These are phyloP conservation scores for Cutaneotrichosporon curvatum DNA, from an alignment of 1,284 basidiomycete species.

Conservation along the genomic window DNA sequence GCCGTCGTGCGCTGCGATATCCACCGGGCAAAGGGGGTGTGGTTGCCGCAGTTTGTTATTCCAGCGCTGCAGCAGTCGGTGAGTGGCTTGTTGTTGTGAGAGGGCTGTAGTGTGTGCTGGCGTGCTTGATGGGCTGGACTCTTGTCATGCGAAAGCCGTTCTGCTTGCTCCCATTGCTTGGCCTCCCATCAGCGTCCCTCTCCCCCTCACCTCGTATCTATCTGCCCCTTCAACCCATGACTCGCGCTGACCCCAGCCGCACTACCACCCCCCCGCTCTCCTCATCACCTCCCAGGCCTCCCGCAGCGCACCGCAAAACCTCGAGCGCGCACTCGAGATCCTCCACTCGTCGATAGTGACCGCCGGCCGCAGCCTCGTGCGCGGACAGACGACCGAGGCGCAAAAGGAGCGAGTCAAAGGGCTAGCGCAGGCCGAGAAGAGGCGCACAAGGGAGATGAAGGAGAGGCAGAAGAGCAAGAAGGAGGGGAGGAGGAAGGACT, in stretches of 20 bases:
- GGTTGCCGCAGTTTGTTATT: slow-evolving; percentile 41
- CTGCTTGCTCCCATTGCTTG: no score
- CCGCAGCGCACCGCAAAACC: slow-evolving; percentile 35
- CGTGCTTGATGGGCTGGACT: no score
- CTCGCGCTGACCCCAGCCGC: slow-evolving; percentile 26
- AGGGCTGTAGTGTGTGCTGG: no score
- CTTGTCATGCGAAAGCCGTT: no score
- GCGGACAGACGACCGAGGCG: slow-evolving; percentile 31
- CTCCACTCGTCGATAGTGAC: slow-evolving; percentile 29
- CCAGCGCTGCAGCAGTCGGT: slow-evolving; percentile 31
- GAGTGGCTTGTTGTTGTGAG: slow-evolving; percentile 12
- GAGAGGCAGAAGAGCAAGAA: slow-evolving; percentile 28
- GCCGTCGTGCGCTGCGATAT: slow-evolving; percentile 35
- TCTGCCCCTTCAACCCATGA: no score
- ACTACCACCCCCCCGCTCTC: slow-evolving; percentile 38
- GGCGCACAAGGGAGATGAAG: slow-evolving; percentile 27
- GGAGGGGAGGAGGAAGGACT: slow-evolving; percentile 4
- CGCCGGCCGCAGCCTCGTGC: slow-evolving; percentile 25
- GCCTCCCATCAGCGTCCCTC: no score
- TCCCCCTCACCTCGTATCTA: no score
- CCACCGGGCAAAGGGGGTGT: slow-evolving; percentile 22
- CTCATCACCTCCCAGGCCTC: slow-evolving; percentile 35
- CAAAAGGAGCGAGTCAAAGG: slow-evolving; percentile 30
- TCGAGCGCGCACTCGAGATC: slow-evolving; percentile 20
- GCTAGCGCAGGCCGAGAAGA: slow-evolving; percentile 27